Evolutionary conservation across 2,329 filamentous ascomycete genomes (phyloP).

Genomic region (Diplodia sapinea): DNA sequence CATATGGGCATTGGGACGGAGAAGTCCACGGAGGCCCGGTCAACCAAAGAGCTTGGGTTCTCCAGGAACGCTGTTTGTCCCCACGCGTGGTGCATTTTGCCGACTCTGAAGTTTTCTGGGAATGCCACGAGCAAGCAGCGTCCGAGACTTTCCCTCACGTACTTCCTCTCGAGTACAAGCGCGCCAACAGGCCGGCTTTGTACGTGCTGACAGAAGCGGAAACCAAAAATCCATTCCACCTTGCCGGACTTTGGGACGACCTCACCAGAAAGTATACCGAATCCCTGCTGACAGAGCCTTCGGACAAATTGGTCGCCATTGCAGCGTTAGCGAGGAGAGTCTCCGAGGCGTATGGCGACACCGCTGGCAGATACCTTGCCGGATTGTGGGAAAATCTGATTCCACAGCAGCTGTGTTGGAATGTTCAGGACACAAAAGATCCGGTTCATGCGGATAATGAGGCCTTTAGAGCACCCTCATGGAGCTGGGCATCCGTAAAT

Average conservation of each 20-base stretch:
- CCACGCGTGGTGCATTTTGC: neutral
- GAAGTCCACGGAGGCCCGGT: neutral
- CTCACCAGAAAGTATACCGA: neutral
- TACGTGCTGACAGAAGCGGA: neutral
- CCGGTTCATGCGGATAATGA: neutral
- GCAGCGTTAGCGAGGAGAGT: neutral
- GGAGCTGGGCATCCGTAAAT: neutral
- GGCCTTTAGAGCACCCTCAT: neutral
- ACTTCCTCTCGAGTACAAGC: neutral
- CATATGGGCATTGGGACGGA: neutral
- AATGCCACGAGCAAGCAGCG: neutral
- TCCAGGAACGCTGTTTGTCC: neutral
- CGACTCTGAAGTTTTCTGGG: neutral
- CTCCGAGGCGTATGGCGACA: neutral
- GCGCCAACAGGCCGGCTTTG: neutral
- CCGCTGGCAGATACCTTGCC: neutral
- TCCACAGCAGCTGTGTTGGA: neutral
- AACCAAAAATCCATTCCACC: neutral
- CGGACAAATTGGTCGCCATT: neutral
- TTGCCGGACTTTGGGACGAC: neutral
- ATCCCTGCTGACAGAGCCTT: neutral
- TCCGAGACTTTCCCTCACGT: neutral
- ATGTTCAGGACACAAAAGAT: fast-evolving
- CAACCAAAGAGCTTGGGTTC: neutral
- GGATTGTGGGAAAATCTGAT: neutral